Evolutionary conservation across 768 basidiomycete species (phyloP).

Genomic region (Tulasnella sp.): DNA sequence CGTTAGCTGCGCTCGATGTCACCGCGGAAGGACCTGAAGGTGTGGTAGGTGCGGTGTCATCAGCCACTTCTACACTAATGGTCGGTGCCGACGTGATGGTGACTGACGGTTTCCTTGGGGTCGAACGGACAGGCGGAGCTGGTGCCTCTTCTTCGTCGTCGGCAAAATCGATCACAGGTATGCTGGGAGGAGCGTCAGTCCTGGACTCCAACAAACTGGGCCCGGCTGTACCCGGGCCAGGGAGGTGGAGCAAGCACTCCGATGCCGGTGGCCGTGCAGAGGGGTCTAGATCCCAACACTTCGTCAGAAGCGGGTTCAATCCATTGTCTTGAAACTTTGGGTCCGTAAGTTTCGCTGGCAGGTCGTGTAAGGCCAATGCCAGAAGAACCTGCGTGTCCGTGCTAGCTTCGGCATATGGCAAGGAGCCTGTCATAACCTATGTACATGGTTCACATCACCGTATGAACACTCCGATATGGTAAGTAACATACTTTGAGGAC

Average conservation of each 20-base stretch:
- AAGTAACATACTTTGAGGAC: not conserved
- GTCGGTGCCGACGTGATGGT: constrained; percentile 21
- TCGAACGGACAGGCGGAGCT: constrained; percentile 11
- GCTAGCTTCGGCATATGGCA: not conserved
- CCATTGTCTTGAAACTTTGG: not conserved
- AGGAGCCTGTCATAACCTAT: not conserved
- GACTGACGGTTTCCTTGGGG: constrained; percentile 21
- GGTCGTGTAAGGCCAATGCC: not conserved
- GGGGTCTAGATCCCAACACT: not conserved
- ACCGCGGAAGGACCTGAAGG: constrained; percentile 9
- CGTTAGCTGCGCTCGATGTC: not conserved
- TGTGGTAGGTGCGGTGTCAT: not conserved
- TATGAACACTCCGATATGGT: not conserved
- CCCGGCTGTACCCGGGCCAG: too few relatives aligned
- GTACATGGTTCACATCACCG: not conserved
- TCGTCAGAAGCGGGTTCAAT: not conserved
- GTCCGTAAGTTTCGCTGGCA: not conserved
- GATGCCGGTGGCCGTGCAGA: not conserved
- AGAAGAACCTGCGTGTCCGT: not conserved
- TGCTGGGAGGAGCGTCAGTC: not conserved
- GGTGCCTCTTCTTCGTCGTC: constrained; percentile 37
- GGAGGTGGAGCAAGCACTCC: not conserved
- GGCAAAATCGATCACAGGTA: constrained; percentile 32
- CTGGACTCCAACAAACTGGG: too few relatives aligned
- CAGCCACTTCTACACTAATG: constrained; percentile 21